Base-by-base conservation (phyloP, 1,139 yeast genomes). In the Geotrichum histeridarum region DNA sequence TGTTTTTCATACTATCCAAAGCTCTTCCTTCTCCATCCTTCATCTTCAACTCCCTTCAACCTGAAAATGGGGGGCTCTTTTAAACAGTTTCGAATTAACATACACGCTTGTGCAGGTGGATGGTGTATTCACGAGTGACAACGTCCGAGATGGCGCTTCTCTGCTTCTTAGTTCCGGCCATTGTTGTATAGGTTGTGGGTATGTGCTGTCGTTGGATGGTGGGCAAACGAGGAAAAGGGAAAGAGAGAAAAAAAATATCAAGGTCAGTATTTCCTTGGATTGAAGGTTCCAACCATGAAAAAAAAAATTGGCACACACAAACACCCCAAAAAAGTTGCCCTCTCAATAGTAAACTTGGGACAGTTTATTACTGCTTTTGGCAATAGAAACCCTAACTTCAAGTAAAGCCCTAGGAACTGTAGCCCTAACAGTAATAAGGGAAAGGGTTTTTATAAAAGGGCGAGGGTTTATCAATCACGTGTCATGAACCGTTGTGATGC, bases 91-190 rank as follows among this genome's bases (percentile, higher is more conserved):
- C 18, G 15, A 17, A 7, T 35, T 11, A n/a, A 86, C 94, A 78
- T 84, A 88, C 95, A 82, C 98, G 90, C 82, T 90, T 93, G 96
- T 90, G 96, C 80, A 93, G 82, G 91, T 94, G 93, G 80, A 94
- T 91, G 84, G 99, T 94, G 90, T 94, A 94, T 83, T 94, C 99
- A 81, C 99, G 96, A 77, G 99, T 88, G 80, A 94, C 97, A 79
- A 90, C 97, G 93, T 93, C 98, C 82, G 89, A 89, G 78, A 89
- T 82, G 79, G 97, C 97, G 83, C 89, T 86, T 60, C 64, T 63
- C 67, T 73, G 67, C 77, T 80, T 80, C 67, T 70, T 70, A 67
- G 64, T 65, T 61, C 73, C 67, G 59, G 75, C 74, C 75, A 72
- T 59, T 57, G 57, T 59, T 55, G 55, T 47, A 42, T 56, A 41